phyloP scores from a whole-genome alignment of 306 rosid species.

The Fagus crenata region DNA sequence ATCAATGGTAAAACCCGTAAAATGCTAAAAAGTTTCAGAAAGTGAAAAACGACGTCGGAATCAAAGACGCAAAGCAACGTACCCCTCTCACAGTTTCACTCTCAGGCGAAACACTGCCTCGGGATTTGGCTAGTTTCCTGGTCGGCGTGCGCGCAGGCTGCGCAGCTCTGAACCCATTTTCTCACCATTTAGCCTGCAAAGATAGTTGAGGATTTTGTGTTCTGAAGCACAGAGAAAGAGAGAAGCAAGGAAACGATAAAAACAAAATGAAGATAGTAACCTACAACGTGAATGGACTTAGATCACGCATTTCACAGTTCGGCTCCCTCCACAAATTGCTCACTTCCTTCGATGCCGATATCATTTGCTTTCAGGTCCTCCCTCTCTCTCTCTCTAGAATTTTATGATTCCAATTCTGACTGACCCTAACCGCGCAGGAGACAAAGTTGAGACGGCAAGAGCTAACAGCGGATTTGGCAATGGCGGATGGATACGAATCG shows the following conservation, averaged over 20 bases:
- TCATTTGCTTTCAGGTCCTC: constrained; percentile 72
- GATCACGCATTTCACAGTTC: constrained; percentile 81
- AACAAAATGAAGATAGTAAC: constrained; percentile 73
- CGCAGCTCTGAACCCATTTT: no score
- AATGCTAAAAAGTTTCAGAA: no score
- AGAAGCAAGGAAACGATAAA: not conserved
- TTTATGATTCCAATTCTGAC: not conserved
- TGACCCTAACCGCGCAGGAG: constrained; percentile 42
- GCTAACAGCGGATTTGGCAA: constrained; percentile 67
- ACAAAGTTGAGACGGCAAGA: constrained; percentile 79
- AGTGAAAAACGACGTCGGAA: no score
- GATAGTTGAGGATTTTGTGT: no score
- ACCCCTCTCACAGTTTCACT: no score
- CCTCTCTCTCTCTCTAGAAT: not conserved
- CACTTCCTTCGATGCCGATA: constrained; percentile 77
- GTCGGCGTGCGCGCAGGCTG: no score
- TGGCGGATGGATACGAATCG: constrained; percentile 81
- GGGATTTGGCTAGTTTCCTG: no score
- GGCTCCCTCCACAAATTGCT: constrained; percentile 84
- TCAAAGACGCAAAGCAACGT: no score
- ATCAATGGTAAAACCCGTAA: no score
- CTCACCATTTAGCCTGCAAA: no score
- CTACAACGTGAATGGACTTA: constrained; percentile 86
- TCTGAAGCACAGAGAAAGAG: no score
- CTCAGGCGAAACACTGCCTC: no score